Base-by-base conservation (phyloP, 306 rosid genomes). In the Cucurbita argyrosperma region DNA sequence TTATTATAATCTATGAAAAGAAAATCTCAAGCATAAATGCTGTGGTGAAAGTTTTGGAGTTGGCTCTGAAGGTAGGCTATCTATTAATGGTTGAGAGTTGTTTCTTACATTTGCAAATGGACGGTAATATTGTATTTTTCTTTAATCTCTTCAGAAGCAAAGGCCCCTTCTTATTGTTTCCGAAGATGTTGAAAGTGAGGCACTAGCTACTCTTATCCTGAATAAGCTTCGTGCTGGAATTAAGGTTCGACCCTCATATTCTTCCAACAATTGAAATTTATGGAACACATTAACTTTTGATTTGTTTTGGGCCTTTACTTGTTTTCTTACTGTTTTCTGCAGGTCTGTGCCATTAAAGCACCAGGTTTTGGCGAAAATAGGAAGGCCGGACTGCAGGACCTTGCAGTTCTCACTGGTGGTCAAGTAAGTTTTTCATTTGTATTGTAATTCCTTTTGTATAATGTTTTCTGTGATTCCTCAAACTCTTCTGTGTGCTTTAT, bases 191-290 rank as follows among this genome's bases (percentile, higher is more conserved):
- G 98, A 94, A 82, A 90, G 94, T 79, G 98, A 94, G 52, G 96
- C 96, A 12, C 75, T 94, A 59, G 97, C 97, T 56, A 90, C 92
- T 59, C 94, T 94, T 15, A 85, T 94, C 63, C 76, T 94, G 45
- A 94, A 94, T 69, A 94, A 94, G 89, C 93, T 90, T 49, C 98
- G 97, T n/a, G 98, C 97, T 54, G 97, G 98, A 65, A 86, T 94
- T 74, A 94, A 94, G 98, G 98, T 94, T 71, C 52, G 58, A 56
- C n/a, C 30, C 68, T 57, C 15, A 0, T 74, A 4, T 16, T 38
- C 71, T 60, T 49, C 18, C 42, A 51, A 70, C 45, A 14, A 50
- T 15, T 70, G n/a, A 70, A 50, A 70, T 15, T 67, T 23, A 16
- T 23, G 74, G 74, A 30, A 26, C 16, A 6, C 4, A 12, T 14